Conservation (phyloP, 768 basidiomycete species). For the Pholiota molesta region DNA sequence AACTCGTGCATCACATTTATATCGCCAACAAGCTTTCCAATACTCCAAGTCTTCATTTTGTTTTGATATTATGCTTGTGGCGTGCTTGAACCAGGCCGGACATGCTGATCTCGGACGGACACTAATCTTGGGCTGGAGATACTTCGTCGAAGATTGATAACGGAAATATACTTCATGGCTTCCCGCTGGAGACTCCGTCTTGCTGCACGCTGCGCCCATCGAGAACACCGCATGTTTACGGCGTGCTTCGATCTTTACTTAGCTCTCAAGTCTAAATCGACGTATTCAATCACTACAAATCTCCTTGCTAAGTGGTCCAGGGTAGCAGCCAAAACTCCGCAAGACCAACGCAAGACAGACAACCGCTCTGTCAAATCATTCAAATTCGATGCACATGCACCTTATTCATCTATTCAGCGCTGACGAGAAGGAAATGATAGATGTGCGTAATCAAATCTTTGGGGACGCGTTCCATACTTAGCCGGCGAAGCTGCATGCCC, state of each 20-base stretch:
- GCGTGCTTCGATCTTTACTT: constrained; percentile 11
- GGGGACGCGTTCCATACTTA: constrained; percentile 1
- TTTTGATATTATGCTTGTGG: background rate
- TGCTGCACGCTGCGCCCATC: constrained; percentile 6
- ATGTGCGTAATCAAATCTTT: background rate
- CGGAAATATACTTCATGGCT: background rate
- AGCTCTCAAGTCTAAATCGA: constrained; percentile 11
- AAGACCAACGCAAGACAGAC: background rate
- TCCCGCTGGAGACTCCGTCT: background rate
- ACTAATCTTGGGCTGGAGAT: background rate
- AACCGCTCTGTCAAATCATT: background rate
- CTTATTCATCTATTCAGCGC: background rate
- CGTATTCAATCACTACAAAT: constrained; percentile 6
- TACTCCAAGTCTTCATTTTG: too few species aligned
- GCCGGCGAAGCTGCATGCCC: constrained; percentile 1
- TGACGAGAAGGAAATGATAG: background rate
- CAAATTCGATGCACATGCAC: constrained; percentile 6
- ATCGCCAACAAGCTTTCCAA: background rate
- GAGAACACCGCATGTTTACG: constrained; percentile 7
- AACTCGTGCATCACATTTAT: background rate
- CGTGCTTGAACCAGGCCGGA: background rate
- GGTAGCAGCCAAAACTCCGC: background rate
- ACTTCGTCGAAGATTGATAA: constrained; percentile 3
- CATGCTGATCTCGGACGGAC: background rate
- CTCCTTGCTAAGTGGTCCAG: background rate